Percentiles rank a stretch among this genome's conserved stretches.
phyloP scores from a whole-genome alignment of 768 basidiomycete species.

The Suillus tomentosus region DNA sequence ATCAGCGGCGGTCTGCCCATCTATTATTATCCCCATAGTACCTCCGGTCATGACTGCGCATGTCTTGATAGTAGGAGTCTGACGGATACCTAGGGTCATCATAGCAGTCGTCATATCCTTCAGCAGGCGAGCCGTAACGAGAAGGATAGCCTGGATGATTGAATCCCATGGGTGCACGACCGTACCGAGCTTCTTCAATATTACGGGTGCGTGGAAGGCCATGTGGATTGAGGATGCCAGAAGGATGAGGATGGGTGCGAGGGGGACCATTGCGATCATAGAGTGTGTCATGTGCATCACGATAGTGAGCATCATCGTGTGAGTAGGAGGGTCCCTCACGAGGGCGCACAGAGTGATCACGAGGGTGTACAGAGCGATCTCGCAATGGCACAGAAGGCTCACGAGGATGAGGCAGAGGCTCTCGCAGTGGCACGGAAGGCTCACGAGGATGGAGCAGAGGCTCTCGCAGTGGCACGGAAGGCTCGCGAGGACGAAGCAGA shows the following conservation, averaged over 20 bases:
- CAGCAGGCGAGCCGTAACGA: not conserved
- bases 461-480: no score
- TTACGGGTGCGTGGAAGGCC: not conserved
- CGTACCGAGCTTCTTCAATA: not conserved
- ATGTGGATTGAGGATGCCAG: not conserved
- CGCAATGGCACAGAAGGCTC: no score
- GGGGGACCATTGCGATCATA: not conserved
- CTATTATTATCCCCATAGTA: slow-evolving; percentile 1
- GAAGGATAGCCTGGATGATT: not conserved
- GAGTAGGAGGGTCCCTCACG: not conserved
- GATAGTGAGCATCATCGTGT: not conserved
- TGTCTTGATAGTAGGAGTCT: not conserved
- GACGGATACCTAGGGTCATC: not conserved
- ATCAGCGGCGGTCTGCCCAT: not conserved
- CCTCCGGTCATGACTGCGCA: not conserved
- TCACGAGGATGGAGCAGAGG: no score
- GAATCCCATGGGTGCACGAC: not conserved
- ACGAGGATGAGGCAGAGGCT: no score
- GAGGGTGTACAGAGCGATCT: not conserved
- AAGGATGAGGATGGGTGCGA: not conserved
- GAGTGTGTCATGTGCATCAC: not conserved
- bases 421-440: no score
- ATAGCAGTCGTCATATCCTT: not conserved
- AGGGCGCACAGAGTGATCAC: not conserved
- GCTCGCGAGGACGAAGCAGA: no score